phyloP scores from a whole-genome alignment of 129 eudicot genomes.

The Helichrysum umbraculigerum region DNA sequence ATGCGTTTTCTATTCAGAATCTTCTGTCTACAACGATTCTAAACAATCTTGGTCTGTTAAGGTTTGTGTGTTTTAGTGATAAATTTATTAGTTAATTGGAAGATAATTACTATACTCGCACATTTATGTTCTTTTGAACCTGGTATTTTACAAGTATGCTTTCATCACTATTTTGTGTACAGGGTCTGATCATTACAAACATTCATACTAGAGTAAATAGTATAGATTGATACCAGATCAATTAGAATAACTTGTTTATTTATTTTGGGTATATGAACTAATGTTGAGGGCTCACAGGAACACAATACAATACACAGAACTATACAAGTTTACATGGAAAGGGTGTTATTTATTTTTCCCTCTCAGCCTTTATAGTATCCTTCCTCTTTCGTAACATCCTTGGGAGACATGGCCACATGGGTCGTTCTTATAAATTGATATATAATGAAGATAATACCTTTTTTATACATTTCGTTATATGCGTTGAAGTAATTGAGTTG shows the following conservation, averaged over 20 bases:
- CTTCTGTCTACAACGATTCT: background rate
- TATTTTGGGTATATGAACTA: background rate
- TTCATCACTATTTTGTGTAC: background rate
- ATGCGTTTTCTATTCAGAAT: slow-evolving; percentile 43
- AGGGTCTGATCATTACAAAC: slow-evolving; percentile 10
- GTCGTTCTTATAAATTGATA: background rate
- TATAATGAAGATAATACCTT: slow-evolving; percentile 12
- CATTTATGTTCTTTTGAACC: background rate
- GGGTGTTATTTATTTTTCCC: slow-evolving; percentile 6
- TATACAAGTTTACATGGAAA: background rate
- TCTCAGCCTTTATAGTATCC: slow-evolving; percentile 15
- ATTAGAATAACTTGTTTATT: background rate
- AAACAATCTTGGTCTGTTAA: slow-evolving; percentile 46
- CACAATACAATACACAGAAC: background rate
- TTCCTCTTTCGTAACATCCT: slow-evolving; percentile 21
- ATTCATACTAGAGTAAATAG: background rate
- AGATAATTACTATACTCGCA: background rate
- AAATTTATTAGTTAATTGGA: slow-evolving; percentile 1
- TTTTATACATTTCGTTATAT: slow-evolving; percentile 5
- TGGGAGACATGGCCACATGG: slow-evolving; percentile 9
- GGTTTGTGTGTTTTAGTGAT: slow-evolving; percentile 5
- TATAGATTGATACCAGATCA: slow-evolving; percentile 1
- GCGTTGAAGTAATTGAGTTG: slow-evolving; percentile 15
- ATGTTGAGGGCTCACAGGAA: slow-evolving; percentile 12
- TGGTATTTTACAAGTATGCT: background rate